phyloP scores from a whole-genome alignment of 1,284 basidiomycete species.

The Volvariella volvacea region DNA sequence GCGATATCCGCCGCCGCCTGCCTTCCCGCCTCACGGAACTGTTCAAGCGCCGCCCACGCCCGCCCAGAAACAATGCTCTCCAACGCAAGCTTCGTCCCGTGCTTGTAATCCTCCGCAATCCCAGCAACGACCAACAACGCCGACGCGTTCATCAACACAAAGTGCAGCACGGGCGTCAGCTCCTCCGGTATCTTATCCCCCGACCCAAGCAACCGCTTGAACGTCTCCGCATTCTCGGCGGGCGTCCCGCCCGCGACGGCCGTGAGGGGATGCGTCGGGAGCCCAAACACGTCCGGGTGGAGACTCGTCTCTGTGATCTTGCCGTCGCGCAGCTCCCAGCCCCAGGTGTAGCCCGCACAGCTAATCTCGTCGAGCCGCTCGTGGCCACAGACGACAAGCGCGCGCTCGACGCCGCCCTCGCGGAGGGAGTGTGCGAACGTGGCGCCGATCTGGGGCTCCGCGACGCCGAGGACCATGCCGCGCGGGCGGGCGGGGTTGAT shows the following conservation, averaged over 20 bases:
- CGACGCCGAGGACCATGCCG: conserved; percentile 89
- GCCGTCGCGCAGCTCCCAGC: conserved; percentile 57
- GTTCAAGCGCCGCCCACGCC: conserved; percentile 66
- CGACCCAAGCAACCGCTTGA: conserved; percentile 52
- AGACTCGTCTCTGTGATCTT: conserved; percentile 44
- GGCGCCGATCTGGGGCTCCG: conserved; percentile 76
- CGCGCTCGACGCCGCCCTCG: conserved; percentile 68
- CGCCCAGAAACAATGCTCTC: conserved; percentile 68
- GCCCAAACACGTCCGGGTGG: conserved; percentile 64
- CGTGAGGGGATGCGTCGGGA: conserved; percentile 60
- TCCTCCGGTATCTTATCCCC: conserved; percentile 42
- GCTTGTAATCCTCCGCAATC: conserved; percentile 58
- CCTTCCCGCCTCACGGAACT: conserved; percentile 31
- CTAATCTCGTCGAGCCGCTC: conserved; percentile 95
- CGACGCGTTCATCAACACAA: conserved; percentile 82
- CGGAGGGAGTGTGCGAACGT: conserved; percentile 78
- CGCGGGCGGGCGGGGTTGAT: conserved; percentile 87
- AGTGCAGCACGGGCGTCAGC: conserved; percentile 65
- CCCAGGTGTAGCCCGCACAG: conserved; percentile 85
- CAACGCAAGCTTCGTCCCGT: conserved; percentile 70
- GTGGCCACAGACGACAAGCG: conserved; percentile 89
- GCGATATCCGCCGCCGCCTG: conserved; percentile 8
- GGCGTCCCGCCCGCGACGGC: conserved; percentile 71
- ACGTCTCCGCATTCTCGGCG: conserved; percentile 66
- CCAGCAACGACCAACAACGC: conserved; percentile 81